Evolutionary conservation across 495 filamentous ascomycete genomes (phyloP).

Genomic region (Clohesyomyces aquaticus): DNA sequence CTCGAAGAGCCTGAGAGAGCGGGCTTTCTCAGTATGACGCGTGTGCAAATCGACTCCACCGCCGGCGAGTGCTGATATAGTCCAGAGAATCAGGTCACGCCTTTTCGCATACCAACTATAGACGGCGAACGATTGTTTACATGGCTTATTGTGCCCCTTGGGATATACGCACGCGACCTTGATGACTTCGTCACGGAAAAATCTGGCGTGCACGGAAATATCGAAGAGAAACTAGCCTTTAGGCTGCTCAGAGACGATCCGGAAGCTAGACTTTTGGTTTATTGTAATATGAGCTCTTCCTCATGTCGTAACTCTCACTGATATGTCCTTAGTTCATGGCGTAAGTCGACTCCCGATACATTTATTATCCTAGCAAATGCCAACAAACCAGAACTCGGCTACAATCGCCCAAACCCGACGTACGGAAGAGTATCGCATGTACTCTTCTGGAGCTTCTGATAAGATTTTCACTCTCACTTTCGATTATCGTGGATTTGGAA

Average conservation of each 20-base stretch:
- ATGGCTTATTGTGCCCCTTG: slow-evolving; percentile 75
- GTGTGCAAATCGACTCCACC: slow-evolving; percentile 41
- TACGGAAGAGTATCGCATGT: slow-evolving; percentile 63
- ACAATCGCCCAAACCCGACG: slow-evolving; percentile 67
- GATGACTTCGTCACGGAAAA: slow-evolving; percentile 54
- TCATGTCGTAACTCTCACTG: background rate
- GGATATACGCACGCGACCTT: slow-evolving; percentile 63
- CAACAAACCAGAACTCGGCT: slow-evolving; percentile 62
- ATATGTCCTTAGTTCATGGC: slow-evolving; percentile 23
- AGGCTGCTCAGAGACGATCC: slow-evolving; percentile 66
- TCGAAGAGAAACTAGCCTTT: slow-evolving; percentile 61
- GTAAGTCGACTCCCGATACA: slow-evolving; percentile 19
- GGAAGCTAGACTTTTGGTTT: slow-evolving; percentile 60
- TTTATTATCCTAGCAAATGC: background rate
- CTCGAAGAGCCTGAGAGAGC: slow-evolving; percentile 35
- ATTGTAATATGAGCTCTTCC: slow-evolving; percentile 20
- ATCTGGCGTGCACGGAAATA: slow-evolving; percentile 55
- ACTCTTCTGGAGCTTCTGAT: slow-evolving; percentile 60
- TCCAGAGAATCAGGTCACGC: slow-evolving; percentile 65
- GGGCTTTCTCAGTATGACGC: slow-evolving; percentile 59
- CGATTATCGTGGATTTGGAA: slow-evolving; percentile 47
- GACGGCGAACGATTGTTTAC: slow-evolving; percentile 65
- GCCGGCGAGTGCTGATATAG: slow-evolving; percentile 60
- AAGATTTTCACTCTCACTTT: slow-evolving; percentile 64
- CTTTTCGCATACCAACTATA: slow-evolving; percentile 63